Percentiles rank a stretch among this genome's conserved stretches.
Conservation (phyloP, 148 eudicot genomes). For the Diospyros kaki region DNA sequence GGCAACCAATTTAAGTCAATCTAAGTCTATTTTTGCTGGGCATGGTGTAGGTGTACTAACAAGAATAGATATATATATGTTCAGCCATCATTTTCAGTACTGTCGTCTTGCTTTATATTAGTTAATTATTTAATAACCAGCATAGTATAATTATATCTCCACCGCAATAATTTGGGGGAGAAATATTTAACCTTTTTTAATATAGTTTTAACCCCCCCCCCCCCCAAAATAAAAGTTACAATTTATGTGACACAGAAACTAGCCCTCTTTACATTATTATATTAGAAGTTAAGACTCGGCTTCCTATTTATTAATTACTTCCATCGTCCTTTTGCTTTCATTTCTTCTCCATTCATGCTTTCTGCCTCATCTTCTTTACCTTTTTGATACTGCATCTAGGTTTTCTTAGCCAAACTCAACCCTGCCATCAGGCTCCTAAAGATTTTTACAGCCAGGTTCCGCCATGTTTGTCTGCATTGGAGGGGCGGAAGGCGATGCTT, state of each 20-base stretch:
- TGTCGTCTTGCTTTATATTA: no score
- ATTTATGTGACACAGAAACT: neutral
- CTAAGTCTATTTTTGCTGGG: no score
- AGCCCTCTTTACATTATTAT: neutral
- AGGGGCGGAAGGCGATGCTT: neutral
- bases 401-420: constrained; percentile 5
- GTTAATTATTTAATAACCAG: no score
- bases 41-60: no score
- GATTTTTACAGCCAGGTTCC: neutral
- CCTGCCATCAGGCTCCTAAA: neutral
- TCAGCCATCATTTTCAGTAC: no score
- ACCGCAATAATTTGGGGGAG: neutral
- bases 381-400: constrained; percentile 16
- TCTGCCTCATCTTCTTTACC: constrained; percentile 10
- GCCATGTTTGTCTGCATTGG: neutral
- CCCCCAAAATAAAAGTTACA: no score
- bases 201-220: no score
- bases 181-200: neutral
- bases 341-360: neutral
- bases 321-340: neutral
- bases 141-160: neutral
- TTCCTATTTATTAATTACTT: neutral
- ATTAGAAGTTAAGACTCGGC: neutral
- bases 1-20: no score
- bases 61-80: no score